phyloP scores from a whole-genome alignment of 208 protist species.

The Leptomonas seymouri region DNA sequence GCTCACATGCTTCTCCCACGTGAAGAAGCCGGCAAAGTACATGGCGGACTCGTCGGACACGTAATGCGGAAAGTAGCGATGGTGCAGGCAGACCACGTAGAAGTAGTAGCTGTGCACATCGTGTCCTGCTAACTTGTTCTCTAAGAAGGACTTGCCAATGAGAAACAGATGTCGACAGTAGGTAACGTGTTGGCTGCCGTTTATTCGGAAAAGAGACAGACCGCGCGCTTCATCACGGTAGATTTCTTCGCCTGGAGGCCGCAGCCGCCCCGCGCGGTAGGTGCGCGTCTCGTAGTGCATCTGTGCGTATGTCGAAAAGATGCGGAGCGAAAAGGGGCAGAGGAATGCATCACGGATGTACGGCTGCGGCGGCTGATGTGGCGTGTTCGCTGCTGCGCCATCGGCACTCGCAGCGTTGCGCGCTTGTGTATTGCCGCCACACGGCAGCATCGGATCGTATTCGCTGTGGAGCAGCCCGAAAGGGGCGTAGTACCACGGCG shows the following conservation, averaged over 20 bases:
- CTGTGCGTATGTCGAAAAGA: conserved; percentile 71
- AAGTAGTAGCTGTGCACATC: conserved; percentile 91
- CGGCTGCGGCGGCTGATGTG: conserved; percentile 32
- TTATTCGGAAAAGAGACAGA: conserved; percentile 83
- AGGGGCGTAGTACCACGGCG: conserved; percentile 88
- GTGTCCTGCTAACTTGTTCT: conserved; percentile 90
- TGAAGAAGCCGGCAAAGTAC: conserved; percentile 98
- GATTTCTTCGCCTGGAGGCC: conserved; percentile 77
- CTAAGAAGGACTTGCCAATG: conserved; percentile 89
- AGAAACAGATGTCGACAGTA: conserved; percentile 88
- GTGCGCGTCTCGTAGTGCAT: conserved; percentile 69
- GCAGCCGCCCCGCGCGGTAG: conserved; percentile 60
- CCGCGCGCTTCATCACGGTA: conserved; percentile 79
- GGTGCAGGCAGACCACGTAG: conserved; percentile 86
- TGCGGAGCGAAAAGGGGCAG: conserved; percentile 86
- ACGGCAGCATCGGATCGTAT: conserved; percentile 61
- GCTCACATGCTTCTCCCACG: conserved; percentile 96
- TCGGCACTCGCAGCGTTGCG: neutral
- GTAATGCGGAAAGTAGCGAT: conserved; percentile 75
- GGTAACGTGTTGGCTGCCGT: conserved; percentile 75
- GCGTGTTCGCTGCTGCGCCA: neutral
- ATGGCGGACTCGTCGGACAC: conserved; percentile 57
- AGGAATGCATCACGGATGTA: conserved; percentile 82
- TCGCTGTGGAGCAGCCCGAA: conserved; percentile 76
- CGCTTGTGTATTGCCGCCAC: neutral